A percentile compares a stretch with the other conserved stretches of the same genome.
Evolutionary conservation across 2,329 filamentous ascomycete species (phyloP).

Genomic region (Microthyrium microscopicum): DNA sequence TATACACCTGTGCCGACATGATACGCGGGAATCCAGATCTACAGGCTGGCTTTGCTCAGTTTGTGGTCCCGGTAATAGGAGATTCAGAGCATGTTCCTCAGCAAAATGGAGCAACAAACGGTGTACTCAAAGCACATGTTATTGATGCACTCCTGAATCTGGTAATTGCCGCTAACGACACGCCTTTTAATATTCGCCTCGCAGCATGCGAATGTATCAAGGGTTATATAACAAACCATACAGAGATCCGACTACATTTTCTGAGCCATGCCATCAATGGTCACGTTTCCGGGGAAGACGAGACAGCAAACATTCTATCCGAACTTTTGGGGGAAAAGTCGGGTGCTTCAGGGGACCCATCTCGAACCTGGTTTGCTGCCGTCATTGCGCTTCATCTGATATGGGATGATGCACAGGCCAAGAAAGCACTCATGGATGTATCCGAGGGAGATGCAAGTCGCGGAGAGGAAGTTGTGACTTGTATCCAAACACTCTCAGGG

Average conservation of each 20-base stretch:
- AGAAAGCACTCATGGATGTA: slow-evolving; percentile 61
- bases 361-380: slow-evolving; percentile 78
- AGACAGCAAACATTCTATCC: slow-evolving; percentile 75
- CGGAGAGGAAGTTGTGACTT: slow-evolving; percentile 89
- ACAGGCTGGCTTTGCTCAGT: slow-evolving; percentile 78
- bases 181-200: slow-evolving; percentile 63
- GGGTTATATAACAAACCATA: slow-evolving; percentile 74
- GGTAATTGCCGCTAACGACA: slow-evolving; percentile 45
- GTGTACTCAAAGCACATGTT: slow-evolving; percentile 57
- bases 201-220: slow-evolving; percentile 83
- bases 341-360: slow-evolving; percentile 56
- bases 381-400: slow-evolving; percentile 76
- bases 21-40: slow-evolving; percentile 65
- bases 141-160: slow-evolving; percentile 86
- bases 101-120: slow-evolving; percentile 31
- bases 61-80: slow-evolving; percentile 54
- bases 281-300: slow-evolving; percentile 58
- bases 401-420: slow-evolving; percentile 63
- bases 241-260: slow-evolving; percentile 71
- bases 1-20: slow-evolving; percentile 73
- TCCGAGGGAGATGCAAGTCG: slow-evolving; percentile 76
- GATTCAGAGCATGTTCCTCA: slow-evolving; percentile 17
- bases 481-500: slow-evolving; percentile 72
- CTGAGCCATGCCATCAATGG: slow-evolving; percentile 77
- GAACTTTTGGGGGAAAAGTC: slow-evolving; percentile 36